A percentile compares a stretch with the other conserved stretches of the same genome.
Evolutionary conservation across 257 asterid species (phyloP).

Genomic region (Phtheirospermum japonicum): DNA sequence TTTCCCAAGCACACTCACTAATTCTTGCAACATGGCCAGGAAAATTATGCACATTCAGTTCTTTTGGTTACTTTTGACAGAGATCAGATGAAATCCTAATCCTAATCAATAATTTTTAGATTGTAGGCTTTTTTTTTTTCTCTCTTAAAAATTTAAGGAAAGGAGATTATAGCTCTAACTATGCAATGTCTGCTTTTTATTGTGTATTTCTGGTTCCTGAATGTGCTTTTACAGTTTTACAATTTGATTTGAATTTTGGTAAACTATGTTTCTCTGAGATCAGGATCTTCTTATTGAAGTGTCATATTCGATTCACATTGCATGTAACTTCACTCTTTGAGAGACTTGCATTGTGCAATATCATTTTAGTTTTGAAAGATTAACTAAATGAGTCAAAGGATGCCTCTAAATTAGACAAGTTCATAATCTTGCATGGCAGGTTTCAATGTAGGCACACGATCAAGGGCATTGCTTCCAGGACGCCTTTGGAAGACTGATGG

Average conservation of each 20-base stretch:
- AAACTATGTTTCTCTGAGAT: too few relatives aligned
- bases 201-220: not conserved
- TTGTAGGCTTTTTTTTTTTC: too few relatives aligned
- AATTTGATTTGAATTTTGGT: too few relatives aligned
- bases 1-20: not conserved
- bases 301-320: too few relatives aligned
- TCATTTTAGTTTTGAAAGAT: too few relatives aligned
- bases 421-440: conserved; percentile 40
- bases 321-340: too few relatives aligned
- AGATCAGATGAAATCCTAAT: not conserved
- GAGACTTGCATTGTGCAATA: too few relatives aligned
- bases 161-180: not conserved
- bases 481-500: conserved; percentile 58
- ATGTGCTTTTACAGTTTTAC: too few relatives aligned
- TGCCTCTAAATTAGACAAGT: conserved; percentile 4
- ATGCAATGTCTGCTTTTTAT: conserved; percentile 1
- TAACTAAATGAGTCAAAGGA: not conserved
- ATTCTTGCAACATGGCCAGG: not conserved
- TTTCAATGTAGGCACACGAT: conserved; percentile 81
- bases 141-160: too few relatives aligned
- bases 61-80: not conserved
- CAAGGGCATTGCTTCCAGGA: conserved; percentile 62
- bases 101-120: not conserved
- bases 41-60: not conserved
- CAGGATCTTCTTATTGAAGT: too few relatives aligned